Base-by-base conservation (phyloP, 345 rosid genomes). In the Luvunga scandens region DNA sequence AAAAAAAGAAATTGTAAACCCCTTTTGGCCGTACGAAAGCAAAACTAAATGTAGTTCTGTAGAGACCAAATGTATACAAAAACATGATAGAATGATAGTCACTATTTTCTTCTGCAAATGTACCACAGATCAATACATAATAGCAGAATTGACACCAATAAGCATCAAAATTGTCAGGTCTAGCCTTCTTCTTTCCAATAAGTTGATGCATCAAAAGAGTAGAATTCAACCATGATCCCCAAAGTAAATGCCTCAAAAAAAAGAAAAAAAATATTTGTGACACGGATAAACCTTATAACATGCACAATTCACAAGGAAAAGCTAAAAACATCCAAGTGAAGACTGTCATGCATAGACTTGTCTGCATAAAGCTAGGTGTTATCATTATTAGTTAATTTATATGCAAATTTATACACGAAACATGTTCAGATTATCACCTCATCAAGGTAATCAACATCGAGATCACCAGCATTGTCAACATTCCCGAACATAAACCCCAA, bases 401-500 rank as follows among this genome's bases (percentile, higher is more conserved):
- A 39, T 59, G 39, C 31, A 6, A 69, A n/a, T 57, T 24, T 66
- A 22, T 9, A 64, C 7, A 8, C 33, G 61, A 12, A 63, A 53
- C 19, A 81, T 56, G 55, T 33, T 59, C 14, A 61, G 34, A 63
- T 78, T 10, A 53, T 82, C 72, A 94, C 98, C 97, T 94, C 95
- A 81, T 96, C 99, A 72, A 96, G 98, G 84, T 96, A 96, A 88
- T 96, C 99, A 71, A 88, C 97, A 78, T 96, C 99, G 65, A 96
- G 95, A 83, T 94, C 98, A 14, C 99, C 99, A 4, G 95, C 86
- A 81, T 94, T 90, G 81, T 96, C 98, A 77, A 96, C 98, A 81
- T 96, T 96, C 62, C 98, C 98, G 64, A 96, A 96, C 91, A 96
- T 91, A 84, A 96, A 96, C 19, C 98, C 98, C 88, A 94, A 84